Conservation (phyloP, 2,329 filamentous ascomycete species). For the Harringtonia lauricola region DNA sequence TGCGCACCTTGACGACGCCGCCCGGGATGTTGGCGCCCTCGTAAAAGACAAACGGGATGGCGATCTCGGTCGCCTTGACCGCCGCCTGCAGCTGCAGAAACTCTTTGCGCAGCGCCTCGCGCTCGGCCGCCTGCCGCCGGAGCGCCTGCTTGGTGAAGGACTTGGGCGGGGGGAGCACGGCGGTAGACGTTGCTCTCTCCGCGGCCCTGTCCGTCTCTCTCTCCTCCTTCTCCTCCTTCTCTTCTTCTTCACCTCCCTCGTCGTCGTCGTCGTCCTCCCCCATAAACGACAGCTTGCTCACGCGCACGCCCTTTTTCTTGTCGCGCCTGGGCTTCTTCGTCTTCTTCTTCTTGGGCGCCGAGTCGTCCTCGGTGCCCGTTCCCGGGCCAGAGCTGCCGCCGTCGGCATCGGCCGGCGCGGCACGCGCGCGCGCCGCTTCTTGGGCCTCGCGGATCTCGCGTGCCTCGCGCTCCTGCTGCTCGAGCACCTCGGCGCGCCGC, state of each 20-base stretch:
- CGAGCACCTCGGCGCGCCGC: constrained; percentile 84
- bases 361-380: constrained; percentile 16
- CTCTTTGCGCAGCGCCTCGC: constrained; percentile 65
- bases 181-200: constrained; percentile 35
- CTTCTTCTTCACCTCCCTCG: constrained; percentile 18
- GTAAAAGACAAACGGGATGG: constrained; percentile 93
- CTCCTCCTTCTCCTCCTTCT: constrained; percentile 23
- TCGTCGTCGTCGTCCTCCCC: constrained; percentile 56
- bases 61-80: constrained; percentile 80
- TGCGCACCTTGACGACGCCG: constrained; percentile 75
- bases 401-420: neutral
- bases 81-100: constrained; percentile 75
- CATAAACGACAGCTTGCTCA: constrained; percentile 50
- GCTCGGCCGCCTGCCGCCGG: constrained; percentile 62
- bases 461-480: constrained; percentile 76
- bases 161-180: constrained; percentile 50
- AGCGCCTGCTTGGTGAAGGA: constrained; percentile 53
- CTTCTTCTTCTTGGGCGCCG: constrained; percentile 17
- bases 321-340: constrained; percentile 29
- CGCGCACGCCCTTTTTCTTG: constrained; percentile 22
- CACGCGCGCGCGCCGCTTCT: constrained; percentile 15
- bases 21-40: constrained; percentile 85
- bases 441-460: constrained; percentile 59
- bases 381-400: neutral
- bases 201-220: constrained; percentile 28